Conservation (phyloP, 805 yeast species). For the Clavispora phyllophila region DNA sequence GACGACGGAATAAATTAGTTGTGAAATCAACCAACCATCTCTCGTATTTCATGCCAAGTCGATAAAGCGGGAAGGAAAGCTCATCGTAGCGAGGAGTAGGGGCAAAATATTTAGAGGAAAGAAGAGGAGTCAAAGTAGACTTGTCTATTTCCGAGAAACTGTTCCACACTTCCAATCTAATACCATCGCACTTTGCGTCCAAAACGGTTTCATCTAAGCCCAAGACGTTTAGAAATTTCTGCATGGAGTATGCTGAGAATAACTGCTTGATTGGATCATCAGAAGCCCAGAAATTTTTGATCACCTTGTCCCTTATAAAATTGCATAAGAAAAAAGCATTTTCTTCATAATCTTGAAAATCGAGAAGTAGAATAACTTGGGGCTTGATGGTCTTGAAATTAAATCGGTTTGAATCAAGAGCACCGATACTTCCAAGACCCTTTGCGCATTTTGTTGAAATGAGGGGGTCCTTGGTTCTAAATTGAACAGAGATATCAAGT, state of each 20-base stretch:
- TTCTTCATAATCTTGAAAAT: slow-evolving; percentile 60
- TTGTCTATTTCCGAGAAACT: slow-evolving; percentile 60
- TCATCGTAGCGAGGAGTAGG: slow-evolving; percentile 46
- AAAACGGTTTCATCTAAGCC: slow-evolving; percentile 34
- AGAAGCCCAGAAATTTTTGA: slow-evolving; percentile 85
- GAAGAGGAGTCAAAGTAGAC: slow-evolving; percentile 69
- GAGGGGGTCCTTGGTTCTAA: slow-evolving; percentile 40
- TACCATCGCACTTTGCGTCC: slow-evolving; percentile 15
- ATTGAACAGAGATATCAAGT: slow-evolving; percentile 53
- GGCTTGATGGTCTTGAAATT: slow-evolving; percentile 38
- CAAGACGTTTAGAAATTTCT: slow-evolving; percentile 68
- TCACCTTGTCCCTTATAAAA: slow-evolving; percentile 64
- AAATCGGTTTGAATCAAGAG: slow-evolving; percentile 60
- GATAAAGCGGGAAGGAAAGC: slow-evolving; percentile 60
- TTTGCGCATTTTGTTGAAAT: slow-evolving; percentile 60
- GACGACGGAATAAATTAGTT: slow-evolving; percentile 54
- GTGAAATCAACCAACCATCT: slow-evolving; percentile 73
- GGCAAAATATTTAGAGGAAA: slow-evolving; percentile 68
- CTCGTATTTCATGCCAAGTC: slow-evolving; percentile 48
- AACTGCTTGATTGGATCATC: slow-evolving; percentile 81
- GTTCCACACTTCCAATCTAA: slow-evolving; percentile 45
- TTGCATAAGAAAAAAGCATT: slow-evolving; percentile 57
- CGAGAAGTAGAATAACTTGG: slow-evolving; percentile 49
- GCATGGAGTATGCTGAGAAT: slow-evolving; percentile 83
- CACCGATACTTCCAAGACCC: slow-evolving; percentile 73